phyloP scores from a whole-genome alignment of 768 basidiomycete genomes.

The Auricularia sp. region DNA sequence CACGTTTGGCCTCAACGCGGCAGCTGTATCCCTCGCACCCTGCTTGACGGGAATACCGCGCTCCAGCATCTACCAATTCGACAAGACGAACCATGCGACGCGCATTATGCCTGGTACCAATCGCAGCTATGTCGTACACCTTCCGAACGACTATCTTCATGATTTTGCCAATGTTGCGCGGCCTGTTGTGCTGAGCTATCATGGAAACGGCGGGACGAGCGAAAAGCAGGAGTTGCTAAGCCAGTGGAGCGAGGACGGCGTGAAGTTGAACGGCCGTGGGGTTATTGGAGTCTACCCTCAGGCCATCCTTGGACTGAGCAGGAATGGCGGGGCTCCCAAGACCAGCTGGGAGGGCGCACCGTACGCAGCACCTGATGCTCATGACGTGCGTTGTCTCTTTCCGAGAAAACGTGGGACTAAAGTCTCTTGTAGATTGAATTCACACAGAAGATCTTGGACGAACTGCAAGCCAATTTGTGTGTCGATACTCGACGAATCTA shows the following conservation, averaged over 20 bases:
- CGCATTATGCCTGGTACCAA: background rate
- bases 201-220: constrained; percentile 4
- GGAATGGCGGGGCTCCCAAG: background rate
- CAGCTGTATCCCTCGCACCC: background rate
- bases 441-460: constrained; percentile 7
- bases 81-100: background rate
- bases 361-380: background rate
- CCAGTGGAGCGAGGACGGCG: constrained; percentile 3
- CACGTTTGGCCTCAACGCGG: no score
- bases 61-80: background rate
- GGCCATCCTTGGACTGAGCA: constrained; percentile 1
- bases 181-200: constrained; percentile 9
- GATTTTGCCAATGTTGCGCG: background rate
- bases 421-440: background rate
- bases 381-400: constrained; percentile 6
- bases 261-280: background rate
- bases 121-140: background rate
- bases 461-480: constrained; percentile 12
- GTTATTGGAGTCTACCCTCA: constrained; percentile 7
- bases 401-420: no score
- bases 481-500: constrained; percentile 13
- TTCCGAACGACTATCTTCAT: background rate
- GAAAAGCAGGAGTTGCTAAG: background rate
- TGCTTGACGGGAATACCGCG: background rate
- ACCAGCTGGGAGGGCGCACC: constrained; percentile 3